Base-by-base conservation (phyloP, 176 grass and related monocot species). In the Miscanthus lutarioriparius region DNA sequence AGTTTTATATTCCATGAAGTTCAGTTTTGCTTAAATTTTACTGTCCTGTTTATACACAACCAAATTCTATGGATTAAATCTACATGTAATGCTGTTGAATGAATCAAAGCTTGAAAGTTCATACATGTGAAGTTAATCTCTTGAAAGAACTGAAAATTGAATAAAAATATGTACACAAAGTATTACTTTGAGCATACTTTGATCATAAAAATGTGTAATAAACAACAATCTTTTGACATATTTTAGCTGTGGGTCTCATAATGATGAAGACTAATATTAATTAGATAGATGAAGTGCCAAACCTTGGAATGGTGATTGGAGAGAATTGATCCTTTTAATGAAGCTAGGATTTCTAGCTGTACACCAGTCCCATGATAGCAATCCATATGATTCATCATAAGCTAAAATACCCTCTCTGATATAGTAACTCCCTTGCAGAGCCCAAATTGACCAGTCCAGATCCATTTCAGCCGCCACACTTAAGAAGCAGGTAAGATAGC, bases 391-490 rank as follows among this genome's bases (percentile, higher is more conserved):
- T 88, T 98, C 96, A 92, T 98, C 89, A 44, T 81, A 95, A 67
- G 81, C 87, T 80, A 88, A 75, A 84, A 80, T 82, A 71, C 91
- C 96, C 85, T 95, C 86, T 80, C 93, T 88, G 20, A 95, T 85
- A 76, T 95, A 98, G 70, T 98, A 98, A 85, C 89, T 98, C 82
- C 95, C 92, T 61, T 98, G 91, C 58, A 98, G 56, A 85, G 95
- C 95, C 92, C 95, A 98, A 87, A 98, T 63, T 84, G 95, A 89
- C 91, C 95, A 98, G 68, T 98, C 92, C 26, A 98, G 58, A 87
- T 98, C 95, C 92, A 85, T 83, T 86, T 95, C 93, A 70, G 93
- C 96, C 80, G 93, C 89, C 45, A 91, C 77, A 44, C 96, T 91
- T 45, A 98, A 71, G 81, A 95, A 95, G 77, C 92, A 98, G 0